Evolutionary conservation across 768 basidiomycete genomes (phyloP), one percentile per base, ranked within the genome.

Genomic region (Postia placenta): DNA sequence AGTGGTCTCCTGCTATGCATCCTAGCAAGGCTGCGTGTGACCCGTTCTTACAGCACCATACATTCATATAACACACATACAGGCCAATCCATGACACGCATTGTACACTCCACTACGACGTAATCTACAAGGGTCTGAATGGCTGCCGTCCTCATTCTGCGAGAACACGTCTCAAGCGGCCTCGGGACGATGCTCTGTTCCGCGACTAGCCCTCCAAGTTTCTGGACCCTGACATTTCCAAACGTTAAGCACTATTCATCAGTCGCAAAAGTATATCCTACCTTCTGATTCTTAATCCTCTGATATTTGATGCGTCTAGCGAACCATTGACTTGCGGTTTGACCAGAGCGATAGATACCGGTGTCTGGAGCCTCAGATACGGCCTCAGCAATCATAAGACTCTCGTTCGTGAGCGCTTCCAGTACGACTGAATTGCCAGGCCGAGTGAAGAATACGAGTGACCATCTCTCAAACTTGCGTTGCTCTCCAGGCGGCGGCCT

Each of bases 371-470:
- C 57, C 11, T 62, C 62, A 6, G 50, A 56, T n/a, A 66, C 66
- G 4, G 73, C 68, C 2, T 73, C 69, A 0, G 77, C 74, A 14
- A 85, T 74, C 2, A 75, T 48, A 0, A 67, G 55, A 48, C 82
- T 84, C 5, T 76, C 69, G 24, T 79, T 72, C 0, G 69, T 63
- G 4, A 84, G 64, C 2, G 83, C 74, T 6, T 70, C 72, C 6
- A 85, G 74, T 1, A 71, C 49, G 30, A 74, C 66, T 1, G 70
- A 69, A 58, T 83, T 74, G 5, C 75, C 77, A 0, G 83, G 83
- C 19, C 85, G 71, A 0, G 75, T 79, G 65, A 87, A 85, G 64
- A 76, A 87, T 0, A 83, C 83, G 11, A 85, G 65, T 4, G 84
- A 87, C 76, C 80, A 85, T 7, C 85, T 72, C 27, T 76, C 76